Evolutionary conservation across 805 yeast species (phyloP), one percentile per base, ranked within the genome.

Genomic region (Kluyveromyces aestuarii): DNA sequence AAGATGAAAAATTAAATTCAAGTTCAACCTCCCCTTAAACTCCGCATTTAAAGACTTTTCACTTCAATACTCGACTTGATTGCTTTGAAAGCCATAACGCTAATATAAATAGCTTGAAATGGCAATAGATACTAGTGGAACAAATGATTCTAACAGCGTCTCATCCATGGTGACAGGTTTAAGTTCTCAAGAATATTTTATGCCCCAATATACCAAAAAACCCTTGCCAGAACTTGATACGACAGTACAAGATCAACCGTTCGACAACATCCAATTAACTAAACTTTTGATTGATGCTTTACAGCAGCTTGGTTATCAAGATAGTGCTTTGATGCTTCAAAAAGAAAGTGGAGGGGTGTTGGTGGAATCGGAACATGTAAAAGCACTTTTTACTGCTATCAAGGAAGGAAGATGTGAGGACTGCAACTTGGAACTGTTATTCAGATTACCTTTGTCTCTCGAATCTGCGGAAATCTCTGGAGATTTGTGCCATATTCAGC

Each of bases 251-350:
- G 45, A 43, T 21, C 45, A 43, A 6, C 46, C 50, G 36, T 60
- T 64, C 40, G 64, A 64, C 48, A 62, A 58, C 40, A 52, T 54
- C 8, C 69, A 78, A 55, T 63, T 77, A 18, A 71, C 79, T 2
- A 69, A 78, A 45, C 61, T 79, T 27, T 58, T 79, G 39, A 72
- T 78, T 37, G 81, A 78, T 53, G 63, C 79, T 0, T 58, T 79
- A 45, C 63, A 66, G 37, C 82, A 77, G 49, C 52, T 79, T 49
- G 81, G 81, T 5, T 77, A 73, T 54, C 48, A 56, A 4, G 54
- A 62, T 2, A 59, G 77, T 0, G 73, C 79, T 0, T 51, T 60
- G 3, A 47, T 54, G 3, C 60, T 79, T 39, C 73, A 72, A 49
- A 50, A 59, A 6, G 79, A 76, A 55, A 66, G 70, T 50, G 71